Base-by-base conservation (phyloP, 2,329 filamentous ascomycete species). In the Monilinia vaccinii-corymbosi region DNA sequence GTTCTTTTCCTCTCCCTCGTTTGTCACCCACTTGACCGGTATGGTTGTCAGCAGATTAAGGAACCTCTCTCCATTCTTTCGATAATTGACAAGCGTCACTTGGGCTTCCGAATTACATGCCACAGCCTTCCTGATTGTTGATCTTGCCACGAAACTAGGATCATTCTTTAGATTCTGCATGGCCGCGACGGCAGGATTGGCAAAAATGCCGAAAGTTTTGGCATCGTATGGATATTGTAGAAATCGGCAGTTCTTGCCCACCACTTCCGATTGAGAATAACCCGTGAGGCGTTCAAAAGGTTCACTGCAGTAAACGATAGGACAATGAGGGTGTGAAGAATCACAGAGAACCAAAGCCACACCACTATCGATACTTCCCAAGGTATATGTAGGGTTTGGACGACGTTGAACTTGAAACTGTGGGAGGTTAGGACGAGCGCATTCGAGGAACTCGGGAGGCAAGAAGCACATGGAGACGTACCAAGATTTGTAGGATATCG, bases 261-360 rank as follows among this genome's bases (percentile, higher is more conserved):
- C 77, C 63, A 96, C 94, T 72, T 96, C 92, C 67, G 90, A 84
- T 63, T 85, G 86, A 61, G 84, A 90, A 73, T 97, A 97, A 18
- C 92, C 92, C 0, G 92, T 96, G 59, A 97, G 78, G 36, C 91
- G 87, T 72, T 96, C 89, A 69, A 97, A 97, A 65, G 92, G 92
- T 65, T 96, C 91, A 1, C 92, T 96, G 63, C 91, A 93, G 72
- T 97, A 97, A 31, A 97, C 86, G 65, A 97, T 97, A 0, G 93
- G 93, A 60, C 87, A 85, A 73, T 97, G 92, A 66, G 92, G 87
- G 73, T 86, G 82, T n/a, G 85, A 84, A n/a, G 91, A 85, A 72
- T 97, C 92, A 73, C 91, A 96, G 16, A 97, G 89, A 38, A 96
- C 89, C 72, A 97, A 96, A 1, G 92, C 91, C 71, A 91, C 96